Percentiles rank a stretch among this genome's conserved stretches.
Conservation (phyloP, 495 filamentous ascomycete species). For the Barbatosphaeria neglecta region DNA sequence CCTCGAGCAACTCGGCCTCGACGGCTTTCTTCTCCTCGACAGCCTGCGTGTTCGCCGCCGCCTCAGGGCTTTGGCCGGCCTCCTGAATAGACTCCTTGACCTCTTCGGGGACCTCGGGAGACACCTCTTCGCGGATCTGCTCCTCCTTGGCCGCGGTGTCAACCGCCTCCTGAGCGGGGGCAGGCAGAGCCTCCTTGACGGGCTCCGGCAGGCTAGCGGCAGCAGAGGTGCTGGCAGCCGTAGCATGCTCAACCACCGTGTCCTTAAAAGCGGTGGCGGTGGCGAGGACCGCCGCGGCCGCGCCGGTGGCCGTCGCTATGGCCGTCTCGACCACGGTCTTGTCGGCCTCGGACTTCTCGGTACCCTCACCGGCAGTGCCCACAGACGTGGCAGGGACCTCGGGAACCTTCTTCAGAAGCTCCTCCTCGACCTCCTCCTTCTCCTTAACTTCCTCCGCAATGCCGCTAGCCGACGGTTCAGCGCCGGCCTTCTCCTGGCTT, state of each 20-base stretch:
- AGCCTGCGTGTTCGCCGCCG: constrained; percentile 50
- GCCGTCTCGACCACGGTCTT: constrained; percentile 28
- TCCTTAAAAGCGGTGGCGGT: constrained; percentile 23
- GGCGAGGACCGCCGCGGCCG: constrained; percentile 27
- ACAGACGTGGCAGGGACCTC: constrained; percentile 46
- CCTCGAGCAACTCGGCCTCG: constrained; percentile 53
- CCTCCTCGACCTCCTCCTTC: constrained; percentile 49
- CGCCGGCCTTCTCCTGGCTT: constrained; percentile 49
- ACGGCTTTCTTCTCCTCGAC: constrained; percentile 70
- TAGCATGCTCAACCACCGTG: constrained; percentile 8
- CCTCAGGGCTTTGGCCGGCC: constrained; percentile 56
- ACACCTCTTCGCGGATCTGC: constrained; percentile 22
- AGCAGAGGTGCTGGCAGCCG: constrained; percentile 13
- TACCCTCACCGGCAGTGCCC: constrained; percentile 34
- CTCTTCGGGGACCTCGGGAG: constrained; percentile 50
- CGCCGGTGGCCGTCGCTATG: constrained; percentile 23
- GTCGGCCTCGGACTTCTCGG: constrained; percentile 33
- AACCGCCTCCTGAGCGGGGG: constrained; percentile 11
- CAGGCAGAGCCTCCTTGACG: constrained; percentile 21
- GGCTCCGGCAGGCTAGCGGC: constrained; percentile 20
- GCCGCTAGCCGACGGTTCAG: constrained; percentile 48
- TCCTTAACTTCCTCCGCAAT: constrained; percentile 44
- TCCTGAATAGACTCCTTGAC: constrained; percentile 63
- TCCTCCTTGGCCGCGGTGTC: constrained; percentile 16
- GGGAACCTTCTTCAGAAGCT: constrained; percentile 47